Conservation (phyloP, 2,329 filamentous ascomycete genomes). For the Mycosphaerella sp. region DNA sequence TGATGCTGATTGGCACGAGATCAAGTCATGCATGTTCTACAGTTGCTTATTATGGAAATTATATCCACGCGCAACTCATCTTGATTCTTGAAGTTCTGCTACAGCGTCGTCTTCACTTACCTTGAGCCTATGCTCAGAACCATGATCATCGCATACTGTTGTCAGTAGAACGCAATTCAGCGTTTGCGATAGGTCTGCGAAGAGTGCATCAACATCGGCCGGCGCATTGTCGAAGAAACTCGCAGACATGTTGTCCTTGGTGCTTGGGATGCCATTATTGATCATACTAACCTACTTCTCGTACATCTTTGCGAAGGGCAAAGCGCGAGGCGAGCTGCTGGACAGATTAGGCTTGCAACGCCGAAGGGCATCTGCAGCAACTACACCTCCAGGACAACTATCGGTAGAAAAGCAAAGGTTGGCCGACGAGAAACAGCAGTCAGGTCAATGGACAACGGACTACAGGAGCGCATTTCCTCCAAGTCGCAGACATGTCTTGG, state of each 20-base stretch:
- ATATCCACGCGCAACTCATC: not conserved
- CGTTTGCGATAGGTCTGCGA: not conserved
- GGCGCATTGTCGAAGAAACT: not conserved
- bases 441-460: slow-evolving; percentile 32
- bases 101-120: not conserved
- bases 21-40: too few species aligned
- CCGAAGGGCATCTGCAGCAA: not conserved
- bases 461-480: slow-evolving; percentile 51
- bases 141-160: not conserved
- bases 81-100: not conserved
- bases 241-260: not conserved
- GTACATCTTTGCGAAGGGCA: not conserved
- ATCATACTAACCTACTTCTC: not conserved
- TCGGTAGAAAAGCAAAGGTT: not conserved
- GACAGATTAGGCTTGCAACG: not conserved
- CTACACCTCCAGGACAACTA: not conserved
- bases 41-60: not conserved
- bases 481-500: slow-evolving; percentile 41
- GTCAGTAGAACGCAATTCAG: too few species aligned
- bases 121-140: not conserved
- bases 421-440: slow-evolving; percentile 32
- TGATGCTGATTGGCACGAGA: not conserved
- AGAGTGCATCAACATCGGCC: not conserved
- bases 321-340: not conserved
- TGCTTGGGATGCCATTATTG: not conserved